Base-by-base conservation (phyloP, 129 eudicot species). In the Rutidosis leptorrhynchoides region DNA sequence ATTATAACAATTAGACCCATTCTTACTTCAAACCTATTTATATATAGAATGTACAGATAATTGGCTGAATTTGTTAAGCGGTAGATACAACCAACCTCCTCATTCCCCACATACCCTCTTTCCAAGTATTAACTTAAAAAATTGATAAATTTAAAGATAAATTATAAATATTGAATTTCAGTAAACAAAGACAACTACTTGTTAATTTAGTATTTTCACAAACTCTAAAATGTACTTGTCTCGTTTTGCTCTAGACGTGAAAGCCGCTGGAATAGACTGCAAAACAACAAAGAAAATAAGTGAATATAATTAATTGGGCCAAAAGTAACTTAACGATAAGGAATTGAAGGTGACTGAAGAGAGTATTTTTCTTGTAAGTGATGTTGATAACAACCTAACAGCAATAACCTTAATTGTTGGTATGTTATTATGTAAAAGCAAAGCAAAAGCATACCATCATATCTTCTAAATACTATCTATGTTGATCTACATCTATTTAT, bases 401-500 rank as follows among this genome's bases (percentile, higher is more conserved):
- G 10, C 33, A 16, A 26, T 29, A 4, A 20, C 24, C 7, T 27
- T 23, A 1, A 35, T 35, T 12, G 45, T 65, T n/a, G n/a, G n/a
- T n/a, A n/a, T n/a, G n/a, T n/a, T n/a, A n/a, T n/a, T 69, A 69
- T 58, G 46, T 69, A 19, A 25, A 69, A 69, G 74, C 27, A 40
- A 69, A 69, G 74, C 66, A 69, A 69, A 69, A 40, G 30, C 66
- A 30, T 42, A 25, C 45, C 11, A 10, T 37, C 16, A 37, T 37
- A 14, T 37, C 45, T 29, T 22, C 59, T 20, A 23, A 10, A 10
- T 20, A 29, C 15, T 9, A 54, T 4, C 27, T 23, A 23, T 28
- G 7, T 58, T 1, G 14, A 26, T 58, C 22, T 53, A 6, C 22
- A 7, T n/a, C 15, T 29, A 52, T 6, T 19, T 62, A 23, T 11